Conservation (phyloP, 2,329 filamentous ascomycete species). For the Hymenoscyphus repandus region DNA sequence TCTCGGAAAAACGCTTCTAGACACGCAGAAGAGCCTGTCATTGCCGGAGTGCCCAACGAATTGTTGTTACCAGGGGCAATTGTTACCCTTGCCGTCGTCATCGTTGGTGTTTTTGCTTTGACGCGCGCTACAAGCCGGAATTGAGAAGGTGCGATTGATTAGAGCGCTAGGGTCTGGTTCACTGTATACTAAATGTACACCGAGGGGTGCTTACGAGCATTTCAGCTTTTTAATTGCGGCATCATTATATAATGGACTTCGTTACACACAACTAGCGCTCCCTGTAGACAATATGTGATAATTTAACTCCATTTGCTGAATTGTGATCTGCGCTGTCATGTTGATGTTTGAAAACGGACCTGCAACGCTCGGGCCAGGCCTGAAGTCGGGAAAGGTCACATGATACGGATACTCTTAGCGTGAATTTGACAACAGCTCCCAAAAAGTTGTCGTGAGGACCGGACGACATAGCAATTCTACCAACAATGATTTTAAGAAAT, state of each 20-base stretch:
- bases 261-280: no score
- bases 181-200: conserved; percentile 13
- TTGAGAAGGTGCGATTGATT: background rate
- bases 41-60: conserved; percentile 90
- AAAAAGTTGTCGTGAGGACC: conserved; percentile 23
- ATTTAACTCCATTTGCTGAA: no score
- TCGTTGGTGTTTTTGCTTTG: conserved; percentile 88
- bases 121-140: conserved; percentile 54
- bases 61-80: conserved; percentile 89
- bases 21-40: conserved; percentile 57
- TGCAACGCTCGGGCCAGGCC: background rate
- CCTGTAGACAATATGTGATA: no score
- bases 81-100: conserved; percentile 89
- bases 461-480: conserved; percentile 14
- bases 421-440: conserved; percentile 16
- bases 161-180: conserved; percentile 3
- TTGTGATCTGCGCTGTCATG: background rate
- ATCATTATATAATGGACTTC: background rate
- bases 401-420: conserved; percentile 12
- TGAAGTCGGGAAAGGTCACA: background rate
- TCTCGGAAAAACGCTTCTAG: conserved; percentile 32
- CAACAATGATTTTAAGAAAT: conserved; percentile 53
- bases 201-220: background rate
- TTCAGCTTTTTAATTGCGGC: background rate
- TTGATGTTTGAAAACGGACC: no score